Evolutionary conservation across 345 rosid genomes (phyloP).

Genomic region (Cardamine chenopodiifolia): DNA sequence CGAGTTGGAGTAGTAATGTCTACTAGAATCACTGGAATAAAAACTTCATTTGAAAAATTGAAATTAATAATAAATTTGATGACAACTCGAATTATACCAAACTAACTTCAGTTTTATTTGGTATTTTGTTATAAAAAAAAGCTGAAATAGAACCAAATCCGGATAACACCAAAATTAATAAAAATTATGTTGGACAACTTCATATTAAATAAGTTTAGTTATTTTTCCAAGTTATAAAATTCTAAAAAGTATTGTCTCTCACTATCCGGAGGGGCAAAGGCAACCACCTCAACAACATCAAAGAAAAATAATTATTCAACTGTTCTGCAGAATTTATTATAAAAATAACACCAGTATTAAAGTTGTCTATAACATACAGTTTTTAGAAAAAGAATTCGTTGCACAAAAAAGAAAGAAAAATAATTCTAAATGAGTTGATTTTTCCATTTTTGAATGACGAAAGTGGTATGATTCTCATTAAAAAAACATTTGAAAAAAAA

Average conservation of each 20-base stretch:
- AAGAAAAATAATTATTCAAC: constrained; percentile 34
- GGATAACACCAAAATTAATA: too few species aligned
- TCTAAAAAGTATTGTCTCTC: constrained; percentile 40
- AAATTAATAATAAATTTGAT: neutral
- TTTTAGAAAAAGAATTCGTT: neutral
- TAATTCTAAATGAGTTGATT: neutral
- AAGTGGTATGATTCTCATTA: neutral
- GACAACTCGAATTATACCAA: neutral
- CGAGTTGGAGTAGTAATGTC: neutral
- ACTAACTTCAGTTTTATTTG: neutral
- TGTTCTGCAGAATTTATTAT: neutral
- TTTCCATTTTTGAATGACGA: neutral
- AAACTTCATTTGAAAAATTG: neutral
- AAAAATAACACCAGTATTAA: constrained; percentile 14
- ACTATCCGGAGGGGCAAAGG: constrained; percentile 31
- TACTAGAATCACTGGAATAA: neutral
- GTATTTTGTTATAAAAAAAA: neutral
- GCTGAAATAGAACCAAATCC: neutral
- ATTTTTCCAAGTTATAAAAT: neutral
- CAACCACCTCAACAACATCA: constrained; percentile 40
- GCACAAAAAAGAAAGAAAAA: too few species aligned
- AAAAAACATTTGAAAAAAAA: neutral
- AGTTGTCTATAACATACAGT: constrained; percentile 19
- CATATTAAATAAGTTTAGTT: neutral
- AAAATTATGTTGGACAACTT: constrained; percentile 30